Base-by-base conservation (phyloP, 1,284 basidiomycete species). In the Termitomyces sp. region DNA sequence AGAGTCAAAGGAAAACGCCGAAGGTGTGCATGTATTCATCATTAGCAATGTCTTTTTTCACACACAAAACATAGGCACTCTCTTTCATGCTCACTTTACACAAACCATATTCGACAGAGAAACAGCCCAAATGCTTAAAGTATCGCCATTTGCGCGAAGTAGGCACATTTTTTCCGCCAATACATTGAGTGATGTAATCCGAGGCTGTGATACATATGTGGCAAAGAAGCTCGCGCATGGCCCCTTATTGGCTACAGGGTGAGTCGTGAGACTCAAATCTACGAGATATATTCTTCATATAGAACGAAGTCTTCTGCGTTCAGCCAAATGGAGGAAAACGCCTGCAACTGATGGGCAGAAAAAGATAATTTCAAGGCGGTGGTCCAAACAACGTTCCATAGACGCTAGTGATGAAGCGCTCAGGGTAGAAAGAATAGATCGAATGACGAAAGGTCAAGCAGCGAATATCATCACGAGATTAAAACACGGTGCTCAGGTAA, bases 391-490 rank as follows among this genome's bases (percentile, higher is more conserved):
- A 1, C 60, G 57, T 6, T 52, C 48, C 18, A 55, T 56, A 21
- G 46, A 53, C 28, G 13, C 16, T 10, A 54, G 49, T 3, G 55
- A 62, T 37, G 54, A 58, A 37, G 44, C 33, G 3, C 45, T 40
- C 14, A 60, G 56, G 38, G 57, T 56, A 18, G 65, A 73, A 19
- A 65, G 65, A 37, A 63, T 83, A 14, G 65, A 63, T 44, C 66
- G 55, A 0, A 62, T 93, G 61, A 90, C 79, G 3, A 91, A 88
- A 67, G 91, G 91, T 0, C 78, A 88, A 57, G 89, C 91, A 28
- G 84, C 83, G 0, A 84, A 84, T 57, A 80, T 93, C 38, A 87
- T 93, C 55, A 84, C 83, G 19, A 80, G 89, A 9, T 56, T 91
- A 54, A 88, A 81, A 64, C 85, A 93, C 63, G 91, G 91, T 19